Evolutionary conservation across 140 eudicot species (phyloP).

Genomic region (Cichorium intybus): DNA sequence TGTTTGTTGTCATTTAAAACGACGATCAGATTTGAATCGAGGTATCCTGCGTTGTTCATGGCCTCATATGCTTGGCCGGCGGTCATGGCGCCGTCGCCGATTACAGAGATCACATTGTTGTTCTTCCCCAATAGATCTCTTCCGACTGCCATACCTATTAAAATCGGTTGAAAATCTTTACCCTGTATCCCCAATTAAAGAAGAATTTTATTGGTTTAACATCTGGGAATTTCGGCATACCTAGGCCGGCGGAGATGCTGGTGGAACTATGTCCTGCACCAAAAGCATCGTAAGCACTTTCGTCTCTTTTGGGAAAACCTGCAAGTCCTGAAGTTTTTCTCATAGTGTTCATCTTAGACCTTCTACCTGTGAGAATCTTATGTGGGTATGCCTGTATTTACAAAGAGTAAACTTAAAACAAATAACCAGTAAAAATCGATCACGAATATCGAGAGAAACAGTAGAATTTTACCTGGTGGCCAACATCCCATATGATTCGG

Average conservation of each 20-base stretch:
- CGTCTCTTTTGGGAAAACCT: conserved; percentile 93
- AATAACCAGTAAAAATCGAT: background rate
- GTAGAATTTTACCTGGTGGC: conserved; percentile 69
- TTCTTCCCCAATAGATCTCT: conserved; percentile 82
- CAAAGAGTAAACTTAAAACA: background rate
- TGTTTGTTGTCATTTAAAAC: conserved; percentile 84
- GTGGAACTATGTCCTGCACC: conserved; percentile 98
- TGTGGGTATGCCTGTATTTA: conserved; percentile 84
- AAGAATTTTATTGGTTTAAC: background rate
- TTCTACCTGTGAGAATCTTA: conserved; percentile 86
- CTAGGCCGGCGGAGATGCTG: conserved; percentile 96
- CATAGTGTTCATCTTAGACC: conserved; percentile 84
- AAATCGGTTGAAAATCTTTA: background rate
- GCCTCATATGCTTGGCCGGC: conserved; percentile 99
- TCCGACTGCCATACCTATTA: conserved; percentile 86
- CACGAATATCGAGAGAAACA: background rate
- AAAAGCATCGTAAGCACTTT: conserved; percentile 83
- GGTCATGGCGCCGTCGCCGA: conserved; percentile 98
- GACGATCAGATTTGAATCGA: conserved; percentile 81
- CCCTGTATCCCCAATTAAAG: background rate
- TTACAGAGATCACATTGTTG: conserved; percentile 78
- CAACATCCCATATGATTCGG: conserved; percentile 91
- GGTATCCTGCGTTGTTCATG: conserved; percentile 88
- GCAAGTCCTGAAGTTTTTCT: conserved; percentile 87
- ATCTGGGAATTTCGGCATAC: conserved; percentile 26